Conservation (phyloP, 441 rosid species). For the Kokia cookei region DNA sequence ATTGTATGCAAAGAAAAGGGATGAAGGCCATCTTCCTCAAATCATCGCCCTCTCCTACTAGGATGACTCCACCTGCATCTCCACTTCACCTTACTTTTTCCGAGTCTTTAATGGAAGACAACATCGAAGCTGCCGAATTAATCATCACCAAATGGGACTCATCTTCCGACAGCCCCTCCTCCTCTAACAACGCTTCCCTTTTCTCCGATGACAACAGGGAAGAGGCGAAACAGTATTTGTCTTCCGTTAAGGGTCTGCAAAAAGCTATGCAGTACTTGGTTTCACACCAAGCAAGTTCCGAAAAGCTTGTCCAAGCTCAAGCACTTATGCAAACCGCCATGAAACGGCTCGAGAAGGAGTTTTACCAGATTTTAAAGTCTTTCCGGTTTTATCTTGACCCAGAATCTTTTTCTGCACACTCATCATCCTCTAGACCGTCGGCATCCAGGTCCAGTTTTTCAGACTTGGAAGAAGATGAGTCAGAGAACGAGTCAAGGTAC, state of each 20-base stretch:
- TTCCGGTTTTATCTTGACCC: slow-evolving; percentile 27
- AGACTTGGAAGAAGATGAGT: slow-evolving; percentile 27
- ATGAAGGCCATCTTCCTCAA: slow-evolving; percentile 27
- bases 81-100: slow-evolving; percentile 23
- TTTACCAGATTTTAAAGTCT: slow-evolving; percentile 44
- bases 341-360: slow-evolving; percentile 62
- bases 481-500: slow-evolving; percentile 18
- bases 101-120: slow-evolving; percentile 36
- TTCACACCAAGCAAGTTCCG: slow-evolving; percentile 21
- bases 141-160: slow-evolving; percentile 41
- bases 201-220: slow-evolving; percentile 31
- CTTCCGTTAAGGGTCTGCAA: slow-evolving; percentile 36
- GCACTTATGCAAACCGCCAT: slow-evolving; percentile 61
- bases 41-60: slow-evolving; percentile 15
- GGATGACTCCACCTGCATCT: slow-evolving; percentile 22
- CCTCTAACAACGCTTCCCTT: slow-evolving; percentile 26
- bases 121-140: slow-evolving; percentile 22
- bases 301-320: slow-evolving; percentile 43
- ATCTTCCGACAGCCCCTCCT: not conserved
- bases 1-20: not conserved
- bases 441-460: slow-evolving; percentile 28
- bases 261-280: slow-evolving; percentile 40
- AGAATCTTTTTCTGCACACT: slow-evolving; percentile 44
- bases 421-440: slow-evolving; percentile 31
- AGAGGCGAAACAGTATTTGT: slow-evolving; percentile 48